Evolutionary conservation across 257 asterid genomes (phyloP).

Genomic region (Jacaranda mimosifolia): DNA sequence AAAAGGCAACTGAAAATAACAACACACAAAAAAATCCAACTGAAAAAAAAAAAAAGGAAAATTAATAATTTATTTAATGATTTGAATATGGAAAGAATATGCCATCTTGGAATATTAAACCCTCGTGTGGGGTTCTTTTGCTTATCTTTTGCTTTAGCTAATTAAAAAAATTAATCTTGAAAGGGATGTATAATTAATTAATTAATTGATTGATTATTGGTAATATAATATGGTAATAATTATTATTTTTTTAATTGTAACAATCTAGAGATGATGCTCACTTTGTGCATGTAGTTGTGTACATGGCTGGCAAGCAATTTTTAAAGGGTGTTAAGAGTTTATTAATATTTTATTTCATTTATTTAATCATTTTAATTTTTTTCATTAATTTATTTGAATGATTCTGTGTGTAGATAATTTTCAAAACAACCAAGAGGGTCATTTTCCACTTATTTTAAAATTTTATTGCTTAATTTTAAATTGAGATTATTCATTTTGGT

Average conservation of each 20-base stretch:
- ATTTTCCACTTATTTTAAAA: constrained; percentile 12
- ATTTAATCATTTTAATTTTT: constrained; percentile 27
- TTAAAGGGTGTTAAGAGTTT: constrained; percentile 34
- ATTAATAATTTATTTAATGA: constrained; percentile 11
- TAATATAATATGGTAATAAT: constrained; percentile 31
- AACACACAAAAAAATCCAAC: not conserved
- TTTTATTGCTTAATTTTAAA: constrained; percentile 32
- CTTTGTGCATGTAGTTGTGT: constrained; percentile 50
- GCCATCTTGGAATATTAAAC: constrained; percentile 42
- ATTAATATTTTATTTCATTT: constrained; percentile 28
- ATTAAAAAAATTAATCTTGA: constrained; percentile 42
- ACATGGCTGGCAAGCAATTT: constrained; percentile 62
- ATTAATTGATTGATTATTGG: constrained; percentile 25
- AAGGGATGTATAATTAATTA: constrained; percentile 32
- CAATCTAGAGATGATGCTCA: constrained; percentile 55
- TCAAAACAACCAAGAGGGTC: constrained; percentile 16
- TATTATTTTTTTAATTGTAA: constrained; percentile 33
- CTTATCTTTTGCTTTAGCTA: constrained; percentile 45
- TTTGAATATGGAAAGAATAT: constrained; percentile 52
- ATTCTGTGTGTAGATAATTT: constrained; percentile 16
- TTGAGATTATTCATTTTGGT: constrained; percentile 25
- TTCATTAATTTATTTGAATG: constrained; percentile 24
- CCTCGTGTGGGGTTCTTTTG: constrained; percentile 29
- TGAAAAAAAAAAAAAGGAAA: not conserved
- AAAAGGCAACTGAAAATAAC: constrained; percentile 17